A percentile compares a stretch with the other conserved stretches of the same genome.
phyloP scores from a whole-genome alignment of 371 early-diverging fungal genomes.

The Zancudomyces culisetae region DNA sequence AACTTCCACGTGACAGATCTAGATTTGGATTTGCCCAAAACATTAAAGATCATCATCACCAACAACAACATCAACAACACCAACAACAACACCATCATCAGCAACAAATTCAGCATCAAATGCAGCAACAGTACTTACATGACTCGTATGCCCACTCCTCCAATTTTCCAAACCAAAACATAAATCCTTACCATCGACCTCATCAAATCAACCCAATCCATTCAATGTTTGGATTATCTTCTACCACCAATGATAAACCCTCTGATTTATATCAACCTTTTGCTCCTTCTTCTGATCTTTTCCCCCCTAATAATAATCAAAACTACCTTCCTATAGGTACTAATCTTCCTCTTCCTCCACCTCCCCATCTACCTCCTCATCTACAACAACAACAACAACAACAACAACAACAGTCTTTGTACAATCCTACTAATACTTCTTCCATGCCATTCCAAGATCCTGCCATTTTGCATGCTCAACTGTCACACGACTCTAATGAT shows the following conservation, averaged over 20 bases:
- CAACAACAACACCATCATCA: neutral
- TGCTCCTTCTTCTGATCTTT: neutral
- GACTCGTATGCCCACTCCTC: neutral
- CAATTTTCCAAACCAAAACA: no score
- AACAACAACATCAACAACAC: neutral
- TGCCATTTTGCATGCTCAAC: conserved; percentile 1
- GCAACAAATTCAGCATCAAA: neutral
- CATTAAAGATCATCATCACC: neutral
- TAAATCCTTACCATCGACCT: no score
- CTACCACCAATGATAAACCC: no score
- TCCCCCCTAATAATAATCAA: no score
- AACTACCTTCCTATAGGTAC: neutral
- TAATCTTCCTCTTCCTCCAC: no score
- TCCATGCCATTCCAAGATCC: conserved; percentile 1
- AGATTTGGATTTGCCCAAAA: conserved; percentile 4
- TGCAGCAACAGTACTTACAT: neutral
- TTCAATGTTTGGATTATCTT: no score
- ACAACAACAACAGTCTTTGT: neutral
- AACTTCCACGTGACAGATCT: neutral
- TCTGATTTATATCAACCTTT: neutral
- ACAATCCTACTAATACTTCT: neutral
- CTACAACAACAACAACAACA: neutral
- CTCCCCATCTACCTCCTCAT: no score
- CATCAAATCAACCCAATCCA: no score
- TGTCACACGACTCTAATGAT: neutral